phyloP scores from a whole-genome alignment of 108 stramenopile genomes.

The Fragilaria radians region DNA sequence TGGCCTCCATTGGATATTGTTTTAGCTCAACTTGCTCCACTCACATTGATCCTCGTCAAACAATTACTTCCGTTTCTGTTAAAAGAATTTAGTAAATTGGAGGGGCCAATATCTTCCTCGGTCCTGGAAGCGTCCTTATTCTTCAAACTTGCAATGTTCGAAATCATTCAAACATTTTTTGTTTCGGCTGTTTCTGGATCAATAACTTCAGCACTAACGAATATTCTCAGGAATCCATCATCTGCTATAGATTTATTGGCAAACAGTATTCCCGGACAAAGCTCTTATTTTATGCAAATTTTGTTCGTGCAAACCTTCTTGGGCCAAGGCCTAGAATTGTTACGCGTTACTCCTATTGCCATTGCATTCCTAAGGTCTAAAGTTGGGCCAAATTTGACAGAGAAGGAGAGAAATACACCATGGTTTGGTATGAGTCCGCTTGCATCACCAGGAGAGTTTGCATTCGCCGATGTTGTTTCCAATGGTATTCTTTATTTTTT shows the following conservation, averaged over 20 bases:
- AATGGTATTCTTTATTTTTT: conserved; percentile 43
- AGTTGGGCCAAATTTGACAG: conserved; percentile 51
- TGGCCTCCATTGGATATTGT: conserved; percentile 31
- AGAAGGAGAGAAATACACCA: conserved; percentile 48
- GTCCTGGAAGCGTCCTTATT: conserved; percentile 52
- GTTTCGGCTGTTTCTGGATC: conserved; percentile 24
- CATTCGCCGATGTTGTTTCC: conserved; percentile 26
- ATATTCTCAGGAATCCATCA: conserved; percentile 15
- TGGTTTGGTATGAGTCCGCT: conserved; percentile 44
- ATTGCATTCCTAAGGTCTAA: conserved; percentile 27
- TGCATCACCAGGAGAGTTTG: conserved; percentile 40
- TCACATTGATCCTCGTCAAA: conserved; percentile 38
- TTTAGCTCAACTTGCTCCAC: conserved; percentile 43
- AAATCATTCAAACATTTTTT: conserved; percentile 13
- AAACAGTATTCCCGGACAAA: conserved; percentile 27
- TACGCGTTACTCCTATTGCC: conserved; percentile 35
- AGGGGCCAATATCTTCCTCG: conserved; percentile 45
- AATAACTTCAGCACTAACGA: conserved; percentile 11
- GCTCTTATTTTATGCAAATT: conserved; percentile 38
- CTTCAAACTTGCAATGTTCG: conserved; percentile 43
- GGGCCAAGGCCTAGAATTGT: conserved; percentile 38
- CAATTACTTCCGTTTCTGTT: conserved; percentile 27
- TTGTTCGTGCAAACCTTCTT: conserved; percentile 45
- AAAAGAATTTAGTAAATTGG: conserved; percentile 26
- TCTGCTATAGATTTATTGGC: conserved; percentile 30